Conservation (phyloP, 768 basidiomycete species). For the Lactifluus volemus region DNA sequence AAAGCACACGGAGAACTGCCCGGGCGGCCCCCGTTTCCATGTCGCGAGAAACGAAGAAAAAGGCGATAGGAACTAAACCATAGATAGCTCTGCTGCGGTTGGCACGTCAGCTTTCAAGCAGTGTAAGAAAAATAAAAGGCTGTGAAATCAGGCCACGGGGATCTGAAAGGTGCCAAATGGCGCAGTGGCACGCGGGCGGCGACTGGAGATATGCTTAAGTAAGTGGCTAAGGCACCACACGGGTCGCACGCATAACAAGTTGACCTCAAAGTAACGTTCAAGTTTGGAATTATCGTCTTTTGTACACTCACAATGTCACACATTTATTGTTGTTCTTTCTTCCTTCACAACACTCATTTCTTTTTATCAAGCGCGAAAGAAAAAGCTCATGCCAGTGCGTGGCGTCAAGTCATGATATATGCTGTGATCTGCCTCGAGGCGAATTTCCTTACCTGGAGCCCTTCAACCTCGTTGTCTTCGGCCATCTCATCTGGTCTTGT, state of each 20-base stretch:
- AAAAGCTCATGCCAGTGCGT: slow-evolving; percentile 1
- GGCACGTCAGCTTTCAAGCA: background rate
- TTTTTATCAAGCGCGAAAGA: background rate
- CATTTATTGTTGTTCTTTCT: background rate
- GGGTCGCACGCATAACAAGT: background rate
- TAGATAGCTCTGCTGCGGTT: background rate
- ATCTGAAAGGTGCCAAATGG: too few relatives aligned
- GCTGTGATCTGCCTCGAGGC: slow-evolving; percentile 22
- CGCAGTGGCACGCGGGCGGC: background rate
- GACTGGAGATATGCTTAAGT: background rate
- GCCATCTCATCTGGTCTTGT: slow-evolving; percentile 16
- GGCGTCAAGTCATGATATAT: slow-evolving; percentile 16
- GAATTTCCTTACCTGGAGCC: slow-evolving; percentile 18
- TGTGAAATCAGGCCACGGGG: background rate
- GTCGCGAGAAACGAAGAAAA: background rate
- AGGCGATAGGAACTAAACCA: too few relatives aligned
- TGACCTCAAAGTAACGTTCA: background rate
- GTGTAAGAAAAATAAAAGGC: too few relatives aligned
- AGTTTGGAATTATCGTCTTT: background rate
- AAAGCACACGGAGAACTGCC: background rate
- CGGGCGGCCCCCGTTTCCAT: background rate
- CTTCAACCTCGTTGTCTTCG: slow-evolving; percentile 19
- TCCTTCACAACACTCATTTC: background rate
- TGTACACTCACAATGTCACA: background rate
- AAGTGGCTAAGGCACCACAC: background rate